These are phyloP conservation scores for Pontederia paniculata DNA, from an alignment of 176 grass and related monocot species.

Conservation along the genomic window DNA sequence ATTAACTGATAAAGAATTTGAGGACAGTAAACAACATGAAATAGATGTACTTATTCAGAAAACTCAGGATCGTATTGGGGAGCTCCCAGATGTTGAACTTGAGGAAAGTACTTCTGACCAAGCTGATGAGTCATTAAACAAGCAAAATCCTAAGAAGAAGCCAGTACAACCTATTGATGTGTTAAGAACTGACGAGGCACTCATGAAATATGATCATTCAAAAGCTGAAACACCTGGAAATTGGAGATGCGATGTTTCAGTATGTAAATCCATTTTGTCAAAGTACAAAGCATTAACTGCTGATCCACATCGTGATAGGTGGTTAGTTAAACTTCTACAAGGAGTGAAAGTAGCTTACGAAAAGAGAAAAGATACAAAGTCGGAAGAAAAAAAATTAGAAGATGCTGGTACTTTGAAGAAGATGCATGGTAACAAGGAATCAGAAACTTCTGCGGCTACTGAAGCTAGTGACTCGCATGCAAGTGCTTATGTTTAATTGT, in stretches of 20 bases:
- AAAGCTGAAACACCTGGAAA: conserved; percentile 79
- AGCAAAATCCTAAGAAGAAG: conserved; percentile 42
- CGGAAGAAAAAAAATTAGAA: conserved; percentile 18
- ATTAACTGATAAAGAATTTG: conserved; percentile 85
- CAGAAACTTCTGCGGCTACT: conserved; percentile 22
- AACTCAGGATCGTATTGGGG: conserved; percentile 58
- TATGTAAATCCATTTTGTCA: conserved; percentile 33
- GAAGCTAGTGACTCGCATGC: conserved; percentile 38
- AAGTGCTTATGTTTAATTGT: conserved; percentile 17
- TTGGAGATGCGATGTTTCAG: conserved; percentile 36
- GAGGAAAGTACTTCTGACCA: conserved; percentile 42
- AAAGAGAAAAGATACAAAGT: conserved; percentile 31
- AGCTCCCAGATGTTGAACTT: conserved; percentile 52
- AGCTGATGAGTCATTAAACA: conserved; percentile 37
- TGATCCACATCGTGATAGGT: conserved; percentile 52
- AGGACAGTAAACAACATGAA: conserved; percentile 74
- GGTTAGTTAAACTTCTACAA: conserved; percentile 83
- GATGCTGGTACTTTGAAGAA: neutral
- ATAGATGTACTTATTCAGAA: conserved; percentile 80
- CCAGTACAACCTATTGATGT: conserved; percentile 51
- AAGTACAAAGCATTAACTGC: conserved; percentile 65
- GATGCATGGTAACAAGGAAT: conserved; percentile 17
- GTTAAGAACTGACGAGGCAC: conserved; percentile 26
- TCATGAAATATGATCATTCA: conserved; percentile 27
- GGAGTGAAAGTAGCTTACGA: conserved; percentile 30